These are phyloP conservation scores for Cadophora malorum DNA, from an alignment of 2,329 filamentous ascomycete genomes.

Conservation along the genomic window DNA sequence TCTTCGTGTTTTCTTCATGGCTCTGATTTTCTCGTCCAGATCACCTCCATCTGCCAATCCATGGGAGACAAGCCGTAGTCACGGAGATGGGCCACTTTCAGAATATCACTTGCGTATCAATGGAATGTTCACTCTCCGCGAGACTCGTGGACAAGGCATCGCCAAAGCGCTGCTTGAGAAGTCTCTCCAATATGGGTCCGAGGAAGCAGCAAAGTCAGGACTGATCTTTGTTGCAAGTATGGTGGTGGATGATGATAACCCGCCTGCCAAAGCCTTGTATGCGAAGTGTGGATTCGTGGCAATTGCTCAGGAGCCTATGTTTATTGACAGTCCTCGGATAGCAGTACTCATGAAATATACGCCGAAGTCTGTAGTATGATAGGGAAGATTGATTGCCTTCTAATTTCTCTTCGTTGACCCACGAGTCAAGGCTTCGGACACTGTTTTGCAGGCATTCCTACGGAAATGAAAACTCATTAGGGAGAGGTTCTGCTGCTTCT, in stretches of 20 bases:
- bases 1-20: not conserved
- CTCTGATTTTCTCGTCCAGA: conserved; percentile 11
- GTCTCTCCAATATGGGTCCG: conserved; percentile 41
- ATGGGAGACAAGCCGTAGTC: conserved; percentile 13
- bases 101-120: conserved; percentile 46
- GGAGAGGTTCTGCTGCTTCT: too few species aligned
- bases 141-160: conserved; percentile 47
- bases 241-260: conserved; percentile 47
- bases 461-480: too few species aligned
- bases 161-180: conserved; percentile 45
- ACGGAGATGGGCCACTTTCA: conserved; percentile 2
- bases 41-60: conserved; percentile 25
- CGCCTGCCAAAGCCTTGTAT: conserved; percentile 46
- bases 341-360: conserved; percentile 36
- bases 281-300: conserved; percentile 47
- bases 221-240: conserved; percentile 43
- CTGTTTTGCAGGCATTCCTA: too few species aligned
- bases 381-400: not conserved
- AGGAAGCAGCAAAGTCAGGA: conserved; percentile 35
- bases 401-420: too few species aligned
- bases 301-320: conserved; percentile 33
- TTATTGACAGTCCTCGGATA: conserved; percentile 21
- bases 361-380: conserved; percentile 3
- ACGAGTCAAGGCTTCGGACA: too few species aligned
- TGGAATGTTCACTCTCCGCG: conserved; percentile 49